These are phyloP conservation scores for Epichloe hybrida DNA, from an alignment of 2,329 filamentous ascomycete genomes.

Conservation along the genomic window DNA sequence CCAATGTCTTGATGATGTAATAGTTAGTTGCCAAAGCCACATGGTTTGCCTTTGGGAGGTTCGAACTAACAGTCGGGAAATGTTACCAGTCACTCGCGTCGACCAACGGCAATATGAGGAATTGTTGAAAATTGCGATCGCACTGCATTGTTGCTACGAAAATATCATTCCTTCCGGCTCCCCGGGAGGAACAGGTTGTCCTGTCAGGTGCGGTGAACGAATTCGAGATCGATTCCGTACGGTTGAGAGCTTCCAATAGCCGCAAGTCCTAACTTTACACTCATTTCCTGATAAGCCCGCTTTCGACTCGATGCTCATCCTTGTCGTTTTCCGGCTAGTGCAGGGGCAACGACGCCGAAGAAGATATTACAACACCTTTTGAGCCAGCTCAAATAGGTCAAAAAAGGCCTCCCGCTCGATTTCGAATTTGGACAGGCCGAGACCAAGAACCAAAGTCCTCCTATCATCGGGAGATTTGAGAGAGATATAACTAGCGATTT, in stretches of 20 bases:
- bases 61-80: neutral
- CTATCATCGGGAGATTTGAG: slow-evolving; percentile 53
- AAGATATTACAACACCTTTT: slow-evolving; percentile 35
- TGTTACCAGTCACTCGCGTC: neutral
- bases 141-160: neutral
- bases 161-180: neutral
- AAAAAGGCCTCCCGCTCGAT: slow-evolving; percentile 45
- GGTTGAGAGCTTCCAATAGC: neutral
- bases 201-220: neutral
- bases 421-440: slow-evolving; percentile 41
- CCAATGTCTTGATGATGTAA: neutral
- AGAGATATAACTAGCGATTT: slow-evolving; percentile 70
- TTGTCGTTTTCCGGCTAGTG: neutral
- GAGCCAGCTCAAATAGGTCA: slow-evolving; percentile 49
- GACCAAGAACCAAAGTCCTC: slow-evolving; percentile 46
- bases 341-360: neutral
- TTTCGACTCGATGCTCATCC: neutral
- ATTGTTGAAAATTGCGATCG: neutral
- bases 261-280: neutral
- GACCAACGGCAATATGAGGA: neutral
- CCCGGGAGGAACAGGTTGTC: neutral
- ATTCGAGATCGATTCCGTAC: neutral
- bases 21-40: neutral
- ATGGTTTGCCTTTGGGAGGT: neutral
- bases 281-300: neutral